A percentile compares a stretch with the other conserved stretches of the same genome.
These are phyloP conservation scores for Waltergamsia citrina DNA, from an alignment of 2,329 filamentous ascomycete genomes.

Conservation along the genomic window DNA sequence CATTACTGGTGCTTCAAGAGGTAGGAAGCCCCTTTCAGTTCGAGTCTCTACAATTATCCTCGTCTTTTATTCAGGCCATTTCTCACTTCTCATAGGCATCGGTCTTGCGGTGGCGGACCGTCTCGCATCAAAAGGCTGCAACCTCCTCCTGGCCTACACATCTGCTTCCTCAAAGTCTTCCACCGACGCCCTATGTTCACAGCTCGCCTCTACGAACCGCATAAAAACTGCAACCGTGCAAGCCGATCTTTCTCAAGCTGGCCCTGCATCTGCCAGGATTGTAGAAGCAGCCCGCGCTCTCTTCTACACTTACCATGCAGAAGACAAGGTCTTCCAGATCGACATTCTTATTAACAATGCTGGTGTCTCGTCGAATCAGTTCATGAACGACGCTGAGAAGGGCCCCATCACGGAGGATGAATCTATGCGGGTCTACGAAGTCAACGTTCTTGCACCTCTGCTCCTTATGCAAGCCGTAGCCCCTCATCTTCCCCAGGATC, in stretches of 20 bases:
- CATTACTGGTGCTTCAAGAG: conserved; percentile 70
- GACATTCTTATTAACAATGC: conserved; percentile 88
- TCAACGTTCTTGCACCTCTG: conserved; percentile 77
- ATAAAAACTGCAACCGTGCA: conserved; percentile 16
- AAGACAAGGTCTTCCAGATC: conserved; percentile 29
- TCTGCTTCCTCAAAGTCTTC: conserved; percentile 40
- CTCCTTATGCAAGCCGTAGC: conserved; percentile 66
- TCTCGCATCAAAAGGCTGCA: conserved; percentile 50
- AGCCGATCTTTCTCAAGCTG: conserved; percentile 16
- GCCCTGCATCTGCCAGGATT: conserved; percentile 14
- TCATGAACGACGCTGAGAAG: conserved; percentile 43
- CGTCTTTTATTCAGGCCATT: too few relatives aligned
- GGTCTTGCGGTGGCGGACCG: conserved; percentile 48
- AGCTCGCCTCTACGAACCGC: conserved; percentile 28
- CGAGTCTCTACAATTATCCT: neutral
- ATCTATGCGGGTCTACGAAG: conserved; percentile 63
- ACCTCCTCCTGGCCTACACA: conserved; percentile 50
- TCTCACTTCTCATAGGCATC: conserved; percentile 40
- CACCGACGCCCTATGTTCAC: conserved; percentile 34
- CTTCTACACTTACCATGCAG: conserved; percentile 2
- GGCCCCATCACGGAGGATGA: conserved; percentile 47
- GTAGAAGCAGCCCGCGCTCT: conserved; percentile 12
- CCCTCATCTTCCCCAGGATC: conserved; percentile 59
- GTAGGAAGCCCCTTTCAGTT: too few relatives aligned
- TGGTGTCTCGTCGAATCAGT: conserved; percentile 58